Conservation (phyloP, 805 yeast species). For the Yarrowia sp. region DNA sequence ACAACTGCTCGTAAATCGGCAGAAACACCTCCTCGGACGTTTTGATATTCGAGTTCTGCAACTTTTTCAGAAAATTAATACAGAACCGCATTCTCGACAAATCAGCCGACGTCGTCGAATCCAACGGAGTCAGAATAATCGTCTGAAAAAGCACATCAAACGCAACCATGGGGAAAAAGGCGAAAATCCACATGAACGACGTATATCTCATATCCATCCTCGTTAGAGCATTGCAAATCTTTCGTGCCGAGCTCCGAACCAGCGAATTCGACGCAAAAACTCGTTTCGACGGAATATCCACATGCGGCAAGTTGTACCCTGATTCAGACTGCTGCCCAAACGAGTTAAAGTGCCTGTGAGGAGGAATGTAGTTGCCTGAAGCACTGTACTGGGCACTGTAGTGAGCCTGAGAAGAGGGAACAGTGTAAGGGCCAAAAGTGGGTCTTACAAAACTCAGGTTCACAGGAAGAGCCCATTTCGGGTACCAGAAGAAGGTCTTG, state of each 20-base stretch:
- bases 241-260: neutral
- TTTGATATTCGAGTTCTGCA: neutral
- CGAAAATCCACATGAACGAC: slow-evolving; percentile 17
- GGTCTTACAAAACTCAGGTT: slow-evolving; percentile 7
- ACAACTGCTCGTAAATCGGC: slow-evolving; percentile 4
- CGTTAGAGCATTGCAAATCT: slow-evolving; percentile 1
- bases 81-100: slow-evolving; percentile 3
- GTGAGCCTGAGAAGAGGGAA: neutral
- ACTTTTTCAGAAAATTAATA: neutral
- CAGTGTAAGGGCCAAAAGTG: neutral
- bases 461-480: slow-evolving; percentile 14
- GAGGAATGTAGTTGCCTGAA: neutral
- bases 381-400: neutral
- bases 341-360: neutral
- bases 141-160: slow-evolving; percentile 3
- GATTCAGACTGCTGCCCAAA: neutral
- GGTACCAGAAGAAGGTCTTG: slow-evolving; percentile 21
- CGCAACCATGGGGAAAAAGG: neutral
- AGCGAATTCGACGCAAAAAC: slow-evolving; percentile 7
- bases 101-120: neutral
- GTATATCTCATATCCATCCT: slow-evolving; percentile 2
- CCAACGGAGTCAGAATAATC: neutral
- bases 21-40: neutral
- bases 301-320: neutral
- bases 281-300: neutral